Evolutionary conservation across 129 eudicot genomes (phyloP).

Genomic region (Heracleum sosnowskyi): DNA sequence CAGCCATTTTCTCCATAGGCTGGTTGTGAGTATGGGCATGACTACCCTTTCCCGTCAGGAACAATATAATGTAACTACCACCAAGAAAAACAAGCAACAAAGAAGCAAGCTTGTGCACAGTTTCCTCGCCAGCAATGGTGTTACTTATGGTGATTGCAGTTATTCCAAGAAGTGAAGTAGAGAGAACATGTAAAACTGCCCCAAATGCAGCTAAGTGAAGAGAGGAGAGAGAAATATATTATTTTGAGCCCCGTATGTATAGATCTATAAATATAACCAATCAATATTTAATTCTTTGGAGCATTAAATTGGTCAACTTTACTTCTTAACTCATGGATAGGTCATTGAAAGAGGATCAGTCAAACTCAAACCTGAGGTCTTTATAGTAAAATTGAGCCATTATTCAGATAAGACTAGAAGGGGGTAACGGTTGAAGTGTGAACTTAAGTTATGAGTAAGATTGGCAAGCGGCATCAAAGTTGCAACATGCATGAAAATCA

Average conservation of each 20-base stretch:
- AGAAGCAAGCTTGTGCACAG: constrained; percentile 18
- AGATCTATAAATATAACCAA: neutral
- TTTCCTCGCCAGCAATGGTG: constrained; percentile 3
- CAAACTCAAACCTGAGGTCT: neutral
- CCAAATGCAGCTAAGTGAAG: constrained; percentile 87
- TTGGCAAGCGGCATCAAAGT: neutral
- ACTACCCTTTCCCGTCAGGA: constrained; percentile 79
- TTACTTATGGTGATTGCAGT: constrained; percentile 4
- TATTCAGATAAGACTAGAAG: neutral
- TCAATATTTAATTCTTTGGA: neutral
- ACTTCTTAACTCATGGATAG: neutral
- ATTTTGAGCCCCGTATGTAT: neutral
- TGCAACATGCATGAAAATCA: neutral
- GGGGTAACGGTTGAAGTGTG: neutral
- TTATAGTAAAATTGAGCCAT: neutral
- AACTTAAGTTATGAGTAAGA: neutral
- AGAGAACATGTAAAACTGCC: constrained; percentile 79
- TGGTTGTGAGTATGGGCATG: constrained; percentile 85
- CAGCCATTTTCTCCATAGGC: constrained; percentile 99
- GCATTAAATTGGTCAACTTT: neutral
- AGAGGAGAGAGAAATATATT: neutral
- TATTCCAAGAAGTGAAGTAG: constrained; percentile 40
- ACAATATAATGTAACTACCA: constrained; percentile 66
- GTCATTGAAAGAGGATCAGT: neutral
- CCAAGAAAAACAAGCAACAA: constrained; percentile 79